These are phyloP conservation scores for Boletus sp. DNA, from an alignment of 1,284 basidiomycete species.

Conservation along the genomic window DNA sequence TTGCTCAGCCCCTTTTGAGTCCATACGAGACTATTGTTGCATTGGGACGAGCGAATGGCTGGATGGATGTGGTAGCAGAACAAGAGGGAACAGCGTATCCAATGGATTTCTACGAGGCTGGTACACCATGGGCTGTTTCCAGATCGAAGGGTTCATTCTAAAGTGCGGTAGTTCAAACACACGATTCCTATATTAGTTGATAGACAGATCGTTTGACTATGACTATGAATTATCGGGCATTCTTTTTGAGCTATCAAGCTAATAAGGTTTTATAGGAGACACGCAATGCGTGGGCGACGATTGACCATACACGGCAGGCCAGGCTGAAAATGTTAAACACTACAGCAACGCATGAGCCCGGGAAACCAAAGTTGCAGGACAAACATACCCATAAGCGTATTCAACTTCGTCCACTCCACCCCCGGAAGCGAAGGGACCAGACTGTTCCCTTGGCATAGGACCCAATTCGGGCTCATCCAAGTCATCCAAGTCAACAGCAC, in stretches of 20 bases:
- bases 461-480: constrained; percentile 67
- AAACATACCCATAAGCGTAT: constrained; percentile 77
- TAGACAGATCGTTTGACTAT: not conserved
- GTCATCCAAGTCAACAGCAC: constrained; percentile 65
- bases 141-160: constrained; percentile 47
- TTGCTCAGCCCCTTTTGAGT: constrained; percentile 85
- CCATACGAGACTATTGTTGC: constrained; percentile 96
- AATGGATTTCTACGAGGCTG: constrained; percentile 95
- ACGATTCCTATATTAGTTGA: not conserved
- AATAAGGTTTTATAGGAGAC: not conserved
- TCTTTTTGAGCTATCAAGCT: not conserved
- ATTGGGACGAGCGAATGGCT: constrained; percentile 70
- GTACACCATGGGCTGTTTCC: constrained; percentile 72
- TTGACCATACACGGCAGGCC: not conserved
- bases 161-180: not conserved
- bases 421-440: constrained; percentile 72
- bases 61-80: constrained; percentile 53
- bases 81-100: constrained; percentile 64
- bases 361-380: not conserved
- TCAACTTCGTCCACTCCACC: constrained; percentile 87
- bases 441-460: constrained; percentile 74
- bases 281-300: not conserved
- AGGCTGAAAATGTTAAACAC: constrained; percentile 27
- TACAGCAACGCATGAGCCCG: constrained; percentile 25
- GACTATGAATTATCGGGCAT: not conserved